Evolutionary conservation across 148 eudicot species (phyloP), one percentile per base, ranked within the genome.

Genomic region (Polygonum maritimum): DNA sequence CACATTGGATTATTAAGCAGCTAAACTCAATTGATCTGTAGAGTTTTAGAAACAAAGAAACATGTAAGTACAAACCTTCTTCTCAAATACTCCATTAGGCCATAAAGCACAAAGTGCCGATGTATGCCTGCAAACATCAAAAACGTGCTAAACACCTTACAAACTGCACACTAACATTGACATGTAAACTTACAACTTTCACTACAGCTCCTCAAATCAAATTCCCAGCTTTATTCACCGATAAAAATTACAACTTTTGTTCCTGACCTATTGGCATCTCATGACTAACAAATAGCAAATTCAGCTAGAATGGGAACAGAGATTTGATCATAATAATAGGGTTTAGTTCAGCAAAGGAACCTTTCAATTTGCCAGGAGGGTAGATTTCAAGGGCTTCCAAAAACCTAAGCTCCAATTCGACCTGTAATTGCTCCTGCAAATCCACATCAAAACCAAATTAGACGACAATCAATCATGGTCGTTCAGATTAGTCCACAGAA

Each of bases 341-440:
- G 40, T 41, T 22, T 18, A 26, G 31, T 26, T 26, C 31, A 73
- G n/a, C 6, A 47, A 70, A 78, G 83, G 79, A 80, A 76, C 98
- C 98, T 87, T 86, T 83, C 58, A 95, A 87, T 86, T 95, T 95
- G 60, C 84, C 84, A 78, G 91, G 99, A 71, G 98, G 99, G 62
- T 95, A 95, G 39, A 91, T 88, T 84, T 91, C 96, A 45, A 95
- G 96, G 73, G 98, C 99, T 82, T 94, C 97, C 48, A 94, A 78
- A 60, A 94, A 81, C 69, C 84, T 86, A 65, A 94, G 87, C 89
- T 94, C 99, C 91, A 95, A 81, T 41, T 95, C 98, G 22, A 94
- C 96, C 82, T 95, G 89, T 19, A 88, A 84, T 78, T 91, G 90
- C 81, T 95, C 99, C 99, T 92, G 75, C 58, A 62, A 2, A 63